Percentiles rank a stretch among this genome's conserved stretches.
Conservation (phyloP, 106 monocot species). For the Gastrodia elata region DNA sequence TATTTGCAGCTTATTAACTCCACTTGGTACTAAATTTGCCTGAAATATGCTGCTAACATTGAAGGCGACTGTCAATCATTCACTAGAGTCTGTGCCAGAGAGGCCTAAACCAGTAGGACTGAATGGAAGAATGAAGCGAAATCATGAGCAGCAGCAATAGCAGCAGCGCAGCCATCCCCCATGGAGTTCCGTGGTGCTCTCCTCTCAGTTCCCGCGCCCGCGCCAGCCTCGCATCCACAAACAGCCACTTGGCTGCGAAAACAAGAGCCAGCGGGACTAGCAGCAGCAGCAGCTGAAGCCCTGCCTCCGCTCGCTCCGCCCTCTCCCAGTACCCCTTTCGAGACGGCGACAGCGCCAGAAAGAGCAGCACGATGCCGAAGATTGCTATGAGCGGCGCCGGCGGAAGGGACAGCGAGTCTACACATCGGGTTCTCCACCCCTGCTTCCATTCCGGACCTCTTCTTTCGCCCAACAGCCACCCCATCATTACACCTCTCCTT, state of each 20-base stretch:
- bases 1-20: too few species aligned
- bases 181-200: conserved; percentile 51
- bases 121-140: conserved; percentile 30
- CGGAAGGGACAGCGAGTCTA: conserved; percentile 54
- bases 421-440: conserved; percentile 35
- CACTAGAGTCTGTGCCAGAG: conserved; percentile 13
- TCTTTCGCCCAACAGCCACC: conserved; percentile 23
- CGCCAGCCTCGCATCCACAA: conserved; percentile 23
- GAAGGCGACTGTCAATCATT: too few species aligned
- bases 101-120: conserved; percentile 30
- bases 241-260: conserved; percentile 12
- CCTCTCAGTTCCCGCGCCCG: conserved; percentile 17
- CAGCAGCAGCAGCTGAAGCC: conserved; percentile 32
- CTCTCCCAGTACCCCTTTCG: conserved; percentile 37
- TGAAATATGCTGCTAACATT: too few species aligned
- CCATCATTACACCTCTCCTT: too few species aligned
- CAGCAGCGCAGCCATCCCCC: conserved; percentile 53
- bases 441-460: conserved; percentile 64
- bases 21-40: too few species aligned
- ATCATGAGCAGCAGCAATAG: conserved; percentile 49
- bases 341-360: conserved; percentile 48
- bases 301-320: conserved; percentile 23
- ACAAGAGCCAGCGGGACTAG: conserved; percentile 36
- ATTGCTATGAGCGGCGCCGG: conserved; percentile 48
- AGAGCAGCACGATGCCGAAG: conserved; percentile 73